These are phyloP conservation scores for Solanum arcanum DNA, from an alignment of 257 asterid genomes.

Conservation along the genomic window DNA sequence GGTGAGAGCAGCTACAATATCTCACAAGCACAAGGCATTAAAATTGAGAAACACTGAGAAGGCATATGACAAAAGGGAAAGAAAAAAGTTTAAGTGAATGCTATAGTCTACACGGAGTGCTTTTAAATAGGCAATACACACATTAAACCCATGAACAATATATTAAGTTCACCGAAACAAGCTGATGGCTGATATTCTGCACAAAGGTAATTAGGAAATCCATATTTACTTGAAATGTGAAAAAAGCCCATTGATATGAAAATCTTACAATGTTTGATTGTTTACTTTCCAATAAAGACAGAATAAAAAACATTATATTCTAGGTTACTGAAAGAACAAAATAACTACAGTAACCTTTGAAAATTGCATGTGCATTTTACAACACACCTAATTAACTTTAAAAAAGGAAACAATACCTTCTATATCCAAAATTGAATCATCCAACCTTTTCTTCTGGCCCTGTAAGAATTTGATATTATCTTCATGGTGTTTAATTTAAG, in stretches of 20 bases:
- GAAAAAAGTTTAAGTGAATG: background rate
- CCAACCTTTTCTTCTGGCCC: slow-evolving; percentile 28
- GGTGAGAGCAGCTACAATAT: slow-evolving; percentile 41
- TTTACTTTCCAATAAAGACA: background rate
- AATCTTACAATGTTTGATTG: background rate
- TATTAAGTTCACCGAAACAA: background rate
- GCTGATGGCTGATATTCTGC: background rate
- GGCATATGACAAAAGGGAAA: background rate
- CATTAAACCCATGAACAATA: background rate
- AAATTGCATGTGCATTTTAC: background rate
- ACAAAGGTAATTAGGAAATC: background rate
- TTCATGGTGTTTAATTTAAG: slow-evolving; percentile 57
- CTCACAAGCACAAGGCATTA: background rate
- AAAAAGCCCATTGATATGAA: background rate
- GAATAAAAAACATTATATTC: background rate
- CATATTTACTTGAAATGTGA: background rate
- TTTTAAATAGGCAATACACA: background rate
- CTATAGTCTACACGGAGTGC: background rate
- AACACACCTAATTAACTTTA: background rate
- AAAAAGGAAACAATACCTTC: slow-evolving; percentile 27
- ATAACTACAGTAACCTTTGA: background rate
- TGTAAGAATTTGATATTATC: slow-evolving; percentile 42
- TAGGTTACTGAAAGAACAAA: background rate
- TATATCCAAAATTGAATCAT: slow-evolving; percentile 45
- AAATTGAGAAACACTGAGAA: background rate